Percentiles rank a stretch among this genome's conserved stretches.
Evolutionary conservation across 164 flowering plant genomes (phyloP).

Genomic region (Buxus sempervirens): DNA sequence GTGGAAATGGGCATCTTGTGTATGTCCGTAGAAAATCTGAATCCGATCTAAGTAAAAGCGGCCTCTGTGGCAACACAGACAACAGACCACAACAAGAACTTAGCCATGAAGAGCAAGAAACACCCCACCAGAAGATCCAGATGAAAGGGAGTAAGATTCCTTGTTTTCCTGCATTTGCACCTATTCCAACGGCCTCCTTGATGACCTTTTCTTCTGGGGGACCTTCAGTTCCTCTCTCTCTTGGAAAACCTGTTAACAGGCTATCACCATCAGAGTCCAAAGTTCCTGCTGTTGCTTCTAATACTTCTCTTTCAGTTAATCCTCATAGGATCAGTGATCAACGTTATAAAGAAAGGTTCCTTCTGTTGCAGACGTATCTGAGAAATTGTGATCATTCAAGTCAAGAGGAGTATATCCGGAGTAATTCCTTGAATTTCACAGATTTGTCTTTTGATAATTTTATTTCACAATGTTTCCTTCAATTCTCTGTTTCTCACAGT

Average conservation of each 20-base stretch:
- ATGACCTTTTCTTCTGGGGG: constrained; percentile 28
- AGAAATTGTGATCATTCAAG: constrained; percentile 57
- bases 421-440: constrained; percentile 35
- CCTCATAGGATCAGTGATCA: constrained; percentile 23
- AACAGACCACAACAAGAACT: constrained; percentile 16
- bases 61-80: constrained; percentile 20
- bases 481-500: background rate
- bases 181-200: constrained; percentile 33
- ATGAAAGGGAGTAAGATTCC: constrained; percentile 32
- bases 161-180: constrained; percentile 33
- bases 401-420: constrained; percentile 53
- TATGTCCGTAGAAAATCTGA: constrained; percentile 78
- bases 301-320: constrained; percentile 13
- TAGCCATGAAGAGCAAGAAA: constrained; percentile 22
- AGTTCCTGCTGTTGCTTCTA: constrained; percentile 19
- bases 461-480: background rate
- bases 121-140: constrained; percentile 23
- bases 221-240: constrained; percentile 38
- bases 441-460: background rate
- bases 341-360: constrained; percentile 60
- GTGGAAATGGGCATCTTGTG: constrained; percentile 58
- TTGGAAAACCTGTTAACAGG: constrained; percentile 29
- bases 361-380: constrained; percentile 48
- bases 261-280: constrained; percentile 24
- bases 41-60: constrained; percentile 33